phyloP scores from a whole-genome alignment of 768 basidiomycete genomes.

The Saitozyma podzolica region DNA sequence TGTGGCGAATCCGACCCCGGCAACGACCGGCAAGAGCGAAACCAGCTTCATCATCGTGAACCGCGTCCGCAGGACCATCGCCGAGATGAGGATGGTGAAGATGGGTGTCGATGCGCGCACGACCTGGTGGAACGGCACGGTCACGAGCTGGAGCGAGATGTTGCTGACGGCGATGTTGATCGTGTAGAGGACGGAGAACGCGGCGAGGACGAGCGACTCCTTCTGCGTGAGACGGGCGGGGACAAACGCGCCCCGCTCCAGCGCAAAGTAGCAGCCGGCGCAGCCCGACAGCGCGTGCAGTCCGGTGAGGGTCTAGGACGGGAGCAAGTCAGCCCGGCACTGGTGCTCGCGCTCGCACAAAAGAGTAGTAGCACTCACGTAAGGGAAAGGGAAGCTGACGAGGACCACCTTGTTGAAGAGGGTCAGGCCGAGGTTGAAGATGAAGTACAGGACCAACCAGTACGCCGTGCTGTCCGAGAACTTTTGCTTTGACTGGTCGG shows the following conservation, averaged over 20 bases:
- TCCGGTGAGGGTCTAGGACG: slow-evolving; percentile 71
- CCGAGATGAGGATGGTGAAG: slow-evolving; percentile 80
- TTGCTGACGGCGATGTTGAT: slow-evolving; percentile 95
- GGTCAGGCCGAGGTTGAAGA: slow-evolving; percentile 86
- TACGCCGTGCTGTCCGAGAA: slow-evolving; percentile 47
- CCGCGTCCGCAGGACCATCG: slow-evolving; percentile 64
- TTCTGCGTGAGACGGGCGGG: slow-evolving; percentile 60
- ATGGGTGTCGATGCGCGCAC: slow-evolving; percentile 89
- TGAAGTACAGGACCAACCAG: slow-evolving; percentile 83
- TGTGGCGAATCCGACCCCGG: slow-evolving; percentile 88
- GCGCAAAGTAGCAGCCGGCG: slow-evolving; percentile 71
- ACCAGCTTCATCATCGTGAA: slow-evolving; percentile 66
- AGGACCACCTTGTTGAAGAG: slow-evolving; percentile 94
- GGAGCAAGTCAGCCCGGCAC: slow-evolving; percentile 7
- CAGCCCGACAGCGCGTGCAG: slow-evolving; percentile 84
- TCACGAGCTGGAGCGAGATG: slow-evolving; percentile 80
- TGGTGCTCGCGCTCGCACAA: neutral
- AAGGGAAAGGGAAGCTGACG: slow-evolving; percentile 90
- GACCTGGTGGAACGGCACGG: slow-evolving; percentile 95
- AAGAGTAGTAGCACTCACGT: slow-evolving; percentile 53
- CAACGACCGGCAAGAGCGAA: slow-evolving; percentile 78
- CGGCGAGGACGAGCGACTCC: slow-evolving; percentile 66
- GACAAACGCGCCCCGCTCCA: slow-evolving; percentile 62
- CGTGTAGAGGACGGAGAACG: slow-evolving; percentile 87
- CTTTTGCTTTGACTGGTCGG: neutral